Base-by-base conservation (phyloP, 1,284 basidiomycete genomes). In the Naganishia cerealis region DNA sequence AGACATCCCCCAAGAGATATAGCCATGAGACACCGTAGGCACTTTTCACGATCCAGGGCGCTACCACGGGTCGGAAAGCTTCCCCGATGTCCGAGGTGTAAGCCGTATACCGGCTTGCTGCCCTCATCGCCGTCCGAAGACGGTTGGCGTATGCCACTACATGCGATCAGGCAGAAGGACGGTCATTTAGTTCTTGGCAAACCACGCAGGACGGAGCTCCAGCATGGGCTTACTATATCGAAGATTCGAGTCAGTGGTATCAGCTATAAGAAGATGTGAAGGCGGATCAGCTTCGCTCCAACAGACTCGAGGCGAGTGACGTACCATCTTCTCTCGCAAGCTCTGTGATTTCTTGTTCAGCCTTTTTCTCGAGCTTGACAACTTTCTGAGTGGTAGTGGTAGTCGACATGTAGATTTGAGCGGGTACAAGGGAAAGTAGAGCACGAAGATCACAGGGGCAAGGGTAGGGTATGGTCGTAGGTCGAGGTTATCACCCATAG, bases 51-150 rank as follows among this genome's bases (percentile, higher is more conserved):
- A 91, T 74, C 73, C 82, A 85, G 0, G 92, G 90, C 18, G 86
- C 86, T 3, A 94, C 90, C 46, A 95, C 86, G 1, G 93, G 93
- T 38, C 93, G 85, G 81, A 96, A 94, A 0, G 92, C 91, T 81
- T 96, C 94, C 67, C 94, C 94, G 40, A 96, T 83, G 76, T 96
- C 93, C 80, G 89, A 91, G 26, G 89, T 84, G 72, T 91, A 92
- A 70, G 90, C 90, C 67, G 92, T 82, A 76, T 93, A 92, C 57
- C 91, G 85, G 21, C 86, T 83, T n/a, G 86, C 83, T 18, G 90
- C 90, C 43, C 89, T 83, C 66, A 90, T 80, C 33, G 89, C 88
- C 15, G 91, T 92, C 72, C 89, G 84, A 48, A 92, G 81, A 71
- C 91, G 88, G 67, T 90, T 86, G 78, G 86, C 88, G 77, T 93